Percentiles rank a stretch among this genome's conserved stretches.
These are phyloP conservation scores for Lactifluus subvellereus DNA, from an alignment of 768 basidiomycete genomes.

Conservation along the genomic window DNA sequence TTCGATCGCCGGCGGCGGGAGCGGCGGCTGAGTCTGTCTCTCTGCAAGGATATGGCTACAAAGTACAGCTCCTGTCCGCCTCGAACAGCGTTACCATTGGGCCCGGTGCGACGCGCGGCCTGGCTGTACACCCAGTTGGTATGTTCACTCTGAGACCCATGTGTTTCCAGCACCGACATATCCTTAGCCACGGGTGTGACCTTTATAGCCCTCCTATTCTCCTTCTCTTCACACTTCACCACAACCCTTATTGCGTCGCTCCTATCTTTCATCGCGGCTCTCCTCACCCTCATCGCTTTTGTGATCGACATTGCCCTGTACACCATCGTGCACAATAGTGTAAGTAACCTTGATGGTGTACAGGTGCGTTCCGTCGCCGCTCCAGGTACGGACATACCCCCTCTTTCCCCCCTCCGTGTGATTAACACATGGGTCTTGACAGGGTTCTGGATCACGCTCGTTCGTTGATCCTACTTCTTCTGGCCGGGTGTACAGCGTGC, in stretches of 20 bases:
- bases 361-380: slow-evolving; percentile 48
- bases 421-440: background rate
- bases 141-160: background rate
- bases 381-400: slow-evolving; percentile 44
- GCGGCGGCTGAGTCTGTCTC: slow-evolving; percentile 1
- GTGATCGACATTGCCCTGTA: slow-evolving; percentile 72
- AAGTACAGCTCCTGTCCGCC: slow-evolving; percentile 36
- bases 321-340: slow-evolving; percentile 52
- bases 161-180: background rate
- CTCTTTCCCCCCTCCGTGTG: background rate
- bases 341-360: slow-evolving; percentile 44
- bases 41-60: slow-evolving; percentile 53
- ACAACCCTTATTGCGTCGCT: slow-evolving; percentile 41
- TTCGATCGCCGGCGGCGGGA: background rate
- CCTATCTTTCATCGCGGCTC: slow-evolving; percentile 60
- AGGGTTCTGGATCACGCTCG: slow-evolving; percentile 24
- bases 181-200: slow-evolving; percentile 44
- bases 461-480: slow-evolving; percentile 18
- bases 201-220: slow-evolving; percentile 57
- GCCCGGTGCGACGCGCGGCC: slow-evolving; percentile 64
- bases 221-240: slow-evolving; percentile 52
- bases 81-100: slow-evolving; percentile 39
- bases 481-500: slow-evolving; percentile 10
- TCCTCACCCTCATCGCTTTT: slow-evolving; percentile 66
- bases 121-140: slow-evolving; percentile 75